Base-by-base conservation (phyloP, 805 yeast genomes). In the Myxozyma nipponensis region DNA sequence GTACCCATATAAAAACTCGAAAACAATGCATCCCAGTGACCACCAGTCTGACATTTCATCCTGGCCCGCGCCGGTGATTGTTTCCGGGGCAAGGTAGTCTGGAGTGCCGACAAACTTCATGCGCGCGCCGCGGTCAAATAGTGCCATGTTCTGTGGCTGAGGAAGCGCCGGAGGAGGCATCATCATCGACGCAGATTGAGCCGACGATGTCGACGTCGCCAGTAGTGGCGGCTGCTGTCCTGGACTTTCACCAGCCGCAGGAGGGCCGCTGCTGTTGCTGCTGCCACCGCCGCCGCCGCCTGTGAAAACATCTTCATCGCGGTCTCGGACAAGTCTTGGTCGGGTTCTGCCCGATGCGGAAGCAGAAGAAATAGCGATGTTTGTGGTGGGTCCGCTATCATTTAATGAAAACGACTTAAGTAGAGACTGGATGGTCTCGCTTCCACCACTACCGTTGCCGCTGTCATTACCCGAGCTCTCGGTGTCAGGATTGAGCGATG, bases 31-130 rank as follows among this genome's bases (percentile, higher is more conserved):
- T 0, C 99, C 99, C 30, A 91, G 78, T 1, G 98, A 87, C 99
- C 99, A 93, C 98, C 98, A 90, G 70, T 90, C 97, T n/a, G 91
- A 82, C 56, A 82, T 78, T 56, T 81, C 89, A 54, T 82, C 86
- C 65, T 91, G 96, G 0, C 86, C 84, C 1, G 76, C 73, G 36
- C 97, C 98, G 38, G 77, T 73, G 54, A 93, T 88, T 0, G 96
- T 90, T 65, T 93, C 99, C 0, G 99, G 99, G 0, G 99, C 95
- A 36, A 95, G 76, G 67, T 93, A 93, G 66, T 93, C 98, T 0
- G 99, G 99, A 0, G 99, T 93, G 0, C 99, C 99, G 28, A 89
- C 95, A 62, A 91, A 90, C 54, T 77, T 78, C 60, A 81, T 78
- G 23, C 75, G 71, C 46, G 77, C 79, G 22, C 76, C 76, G 0